Conservation (phyloP, 2,329 filamentous ascomycete species). For the Polychaeton citri region DNA sequence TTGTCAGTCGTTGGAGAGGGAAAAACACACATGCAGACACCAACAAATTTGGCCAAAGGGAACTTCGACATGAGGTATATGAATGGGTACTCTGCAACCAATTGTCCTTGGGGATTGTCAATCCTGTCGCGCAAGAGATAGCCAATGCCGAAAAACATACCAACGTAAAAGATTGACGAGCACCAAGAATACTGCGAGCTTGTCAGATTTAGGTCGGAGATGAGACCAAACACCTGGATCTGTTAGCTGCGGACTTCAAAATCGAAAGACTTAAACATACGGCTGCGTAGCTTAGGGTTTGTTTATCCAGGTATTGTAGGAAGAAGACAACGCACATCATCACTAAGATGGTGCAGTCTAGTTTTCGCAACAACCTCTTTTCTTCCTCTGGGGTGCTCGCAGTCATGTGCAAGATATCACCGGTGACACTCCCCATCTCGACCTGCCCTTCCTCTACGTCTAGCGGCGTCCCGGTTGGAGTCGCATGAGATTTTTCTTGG, state of each 20-base stretch:
- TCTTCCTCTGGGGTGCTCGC: constrained; percentile 7
- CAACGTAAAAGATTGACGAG: constrained; percentile 33
- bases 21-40: constrained; percentile 11
- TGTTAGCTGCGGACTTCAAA: neutral
- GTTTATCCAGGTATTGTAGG: constrained; percentile 32
- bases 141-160: constrained; percentile 14
- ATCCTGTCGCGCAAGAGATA: neutral
- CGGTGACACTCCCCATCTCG: neutral
- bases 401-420: neutral
- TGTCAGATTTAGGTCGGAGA: constrained; percentile 32
- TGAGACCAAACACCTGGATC: constrained; percentile 28
- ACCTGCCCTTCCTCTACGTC: neutral
- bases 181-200: constrained; percentile 38
- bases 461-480: neutral
- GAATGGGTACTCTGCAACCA: constrained; percentile 36
- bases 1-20: neutral
- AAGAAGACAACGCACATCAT: constrained; percentile 17
- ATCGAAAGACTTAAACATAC: constrained; percentile 3
- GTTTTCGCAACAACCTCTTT: constrained; percentile 7
- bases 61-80: constrained; percentile 40
- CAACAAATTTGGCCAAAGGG: constrained; percentile 38
- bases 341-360: constrained; percentile 7
- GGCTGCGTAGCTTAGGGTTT: constrained; percentile 37
- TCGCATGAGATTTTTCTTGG: neutral
- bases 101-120: constrained; percentile 13